Percentiles rank a stretch among this genome's conserved stretches.
Conservation (phyloP, 805 yeast species). For the Metschnikowia noctiluminum region DNA sequence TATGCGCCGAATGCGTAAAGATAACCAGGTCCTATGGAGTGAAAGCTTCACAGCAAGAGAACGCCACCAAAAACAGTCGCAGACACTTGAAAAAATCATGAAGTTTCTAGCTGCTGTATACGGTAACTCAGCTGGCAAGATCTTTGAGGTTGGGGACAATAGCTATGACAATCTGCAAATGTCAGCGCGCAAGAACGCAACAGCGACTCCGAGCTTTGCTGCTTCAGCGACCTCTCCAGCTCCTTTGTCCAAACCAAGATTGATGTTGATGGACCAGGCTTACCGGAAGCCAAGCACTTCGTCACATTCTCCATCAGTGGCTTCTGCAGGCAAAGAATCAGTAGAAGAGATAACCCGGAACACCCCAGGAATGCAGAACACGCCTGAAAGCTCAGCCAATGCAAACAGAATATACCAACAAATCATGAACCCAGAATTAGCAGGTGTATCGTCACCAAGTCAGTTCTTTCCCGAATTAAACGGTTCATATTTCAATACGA, state of each 20-base stretch:
- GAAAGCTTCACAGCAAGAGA: constrained; percentile 83
- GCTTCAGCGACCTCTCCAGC: constrained; percentile 1
- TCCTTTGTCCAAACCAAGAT: constrained; percentile 26
- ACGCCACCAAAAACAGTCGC: constrained; percentile 79
- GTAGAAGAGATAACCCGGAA: constrained; percentile 19
- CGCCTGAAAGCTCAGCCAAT: constrained; percentile 12
- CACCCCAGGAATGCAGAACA: constrained; percentile 7
- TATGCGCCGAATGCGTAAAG: constrained; percentile 74
- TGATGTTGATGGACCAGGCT: constrained; percentile 42
- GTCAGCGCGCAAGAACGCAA: constrained; percentile 18
- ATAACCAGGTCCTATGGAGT: constrained; percentile 88
- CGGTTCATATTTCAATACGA: constrained; percentile 8
- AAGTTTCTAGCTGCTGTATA: constrained; percentile 83
- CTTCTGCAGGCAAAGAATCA: constrained; percentile 13
- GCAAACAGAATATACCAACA: constrained; percentile 33
- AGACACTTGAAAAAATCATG: constrained; percentile 81
- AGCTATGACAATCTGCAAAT: constrained; percentile 21
- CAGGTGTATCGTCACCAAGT: constrained; percentile 28
- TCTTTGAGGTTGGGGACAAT: constrained; percentile 32
- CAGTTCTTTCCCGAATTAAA: constrained; percentile 33
- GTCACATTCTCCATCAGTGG: constrained; percentile 10
- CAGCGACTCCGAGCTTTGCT: constrained; percentile 2
- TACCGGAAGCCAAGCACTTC: constrained; percentile 15
- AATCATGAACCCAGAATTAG: constrained; percentile 25
- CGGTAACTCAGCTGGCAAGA: constrained; percentile 56